phyloP scores from a whole-genome alignment of 306 rosid genomes.

The Cicer bijugum region DNA sequence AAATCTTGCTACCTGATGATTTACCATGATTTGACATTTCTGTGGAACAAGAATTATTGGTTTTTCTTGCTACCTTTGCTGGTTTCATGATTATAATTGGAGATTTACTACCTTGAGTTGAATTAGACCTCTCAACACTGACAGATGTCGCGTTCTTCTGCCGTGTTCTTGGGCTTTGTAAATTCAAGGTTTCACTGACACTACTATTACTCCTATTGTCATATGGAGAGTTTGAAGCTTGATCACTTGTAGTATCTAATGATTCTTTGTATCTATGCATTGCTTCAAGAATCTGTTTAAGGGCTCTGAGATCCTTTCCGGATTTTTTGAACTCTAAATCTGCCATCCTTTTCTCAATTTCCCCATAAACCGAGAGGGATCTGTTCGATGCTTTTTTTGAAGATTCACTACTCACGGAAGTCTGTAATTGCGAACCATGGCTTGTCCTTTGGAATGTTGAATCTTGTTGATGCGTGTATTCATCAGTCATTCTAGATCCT shows the following conservation, averaged over 20 bases:
- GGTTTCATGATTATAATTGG: constrained; percentile 71
- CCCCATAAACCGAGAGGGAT: constrained; percentile 74
- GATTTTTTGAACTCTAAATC: constrained; percentile 83
- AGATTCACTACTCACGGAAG: constrained; percentile 55
- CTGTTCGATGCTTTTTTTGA: constrained; percentile 50
- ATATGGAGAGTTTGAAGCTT: constrained; percentile 54
- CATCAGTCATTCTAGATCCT: constrained; percentile 51
- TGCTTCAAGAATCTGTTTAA: constrained; percentile 87
- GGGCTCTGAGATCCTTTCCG: constrained; percentile 94
- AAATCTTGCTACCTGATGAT: constrained; percentile 20
- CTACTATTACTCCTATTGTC: constrained; percentile 47
- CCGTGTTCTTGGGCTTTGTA: constrained; percentile 58
- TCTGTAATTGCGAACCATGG: constrained; percentile 48
- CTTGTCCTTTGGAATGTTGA: constrained; percentile 49
- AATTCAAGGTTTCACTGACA: constrained; percentile 51
- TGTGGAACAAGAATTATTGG: constrained; percentile 44
- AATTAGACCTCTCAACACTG: constrained; percentile 43
- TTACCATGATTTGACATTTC: constrained; percentile 44
- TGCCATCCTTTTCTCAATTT: constrained; percentile 86
- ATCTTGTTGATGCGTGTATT: constrained; percentile 48
- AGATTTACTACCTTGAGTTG: constrained; percentile 53
- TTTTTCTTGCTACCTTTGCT: constrained; percentile 54
- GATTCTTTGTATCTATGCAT: constrained; percentile 77
- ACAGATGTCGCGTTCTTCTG: constrained; percentile 46
- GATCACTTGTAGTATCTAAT: constrained; percentile 57